Evolutionary conservation across 2,329 filamentous ascomycete species (phyloP), one percentile per base, ranked within the genome.

Genomic region (Trichophyton equinum): DNA sequence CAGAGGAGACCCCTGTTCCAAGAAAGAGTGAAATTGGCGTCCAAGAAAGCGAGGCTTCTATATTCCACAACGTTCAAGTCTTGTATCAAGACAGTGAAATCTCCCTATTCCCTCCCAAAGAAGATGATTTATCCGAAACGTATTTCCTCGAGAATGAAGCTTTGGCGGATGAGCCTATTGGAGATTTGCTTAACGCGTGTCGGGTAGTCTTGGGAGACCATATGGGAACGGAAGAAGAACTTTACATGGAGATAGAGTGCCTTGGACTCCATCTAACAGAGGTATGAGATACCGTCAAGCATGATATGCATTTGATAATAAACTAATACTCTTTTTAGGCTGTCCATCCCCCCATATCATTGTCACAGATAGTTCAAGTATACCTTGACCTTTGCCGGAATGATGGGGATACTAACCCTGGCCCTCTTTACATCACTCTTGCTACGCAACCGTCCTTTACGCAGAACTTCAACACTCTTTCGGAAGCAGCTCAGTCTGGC

Each of bases 301-400:
- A 9, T 13, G 13, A 38, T 55, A 13, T n/a, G 71, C 7, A 46
- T n/a, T 36, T 7, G 5, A 13, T 5, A n/a, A 38, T 9, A 27
- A 60, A 30, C 42, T 22, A 27, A 46, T 9, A 15, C 18, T 22
- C 47, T n/a, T 44, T 79, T 67, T 70, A 77, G 56, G 73, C 75
- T 65, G 73, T 77, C 66, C 72, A 81, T 63, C 79, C 79, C 56
- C 13, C 33, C 42, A 44, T 57, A n/a, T 42, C 55, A 11, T 73
- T 87, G 58, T 74, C 78, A 53, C 77, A 85, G 61, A 74, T 88
- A 51, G 71, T 87, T 62, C 77, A 82, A 59, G 69, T 86, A 53
- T 85, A 85, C 67, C 71, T 84, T 62, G 75, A 77, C 15, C 73
- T 88, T 53, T 78, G 81, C 64, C 76, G 76, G 36, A 84, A 87